These are phyloP conservation scores for Evansstolkia leycettana DNA, from an alignment of 495 filamentous ascomycete genomes.

Conservation along the genomic window DNA sequence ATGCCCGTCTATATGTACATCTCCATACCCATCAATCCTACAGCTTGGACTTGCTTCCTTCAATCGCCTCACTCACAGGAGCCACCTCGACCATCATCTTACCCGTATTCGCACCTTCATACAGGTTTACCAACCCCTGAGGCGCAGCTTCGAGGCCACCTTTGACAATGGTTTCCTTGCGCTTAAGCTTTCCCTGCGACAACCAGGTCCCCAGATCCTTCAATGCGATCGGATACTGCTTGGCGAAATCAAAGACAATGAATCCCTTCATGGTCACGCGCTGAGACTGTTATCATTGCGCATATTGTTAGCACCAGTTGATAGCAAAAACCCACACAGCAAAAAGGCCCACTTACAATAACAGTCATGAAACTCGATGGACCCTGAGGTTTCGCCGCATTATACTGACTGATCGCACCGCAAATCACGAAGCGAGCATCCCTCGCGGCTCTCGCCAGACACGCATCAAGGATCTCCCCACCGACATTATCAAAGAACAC, in stretches of 20 bases:
- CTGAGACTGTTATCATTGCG: slow-evolving; percentile 33
- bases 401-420: slow-evolving; percentile 44
- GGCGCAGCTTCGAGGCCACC: slow-evolving; percentile 40
- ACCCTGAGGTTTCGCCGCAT: slow-evolving; percentile 31
- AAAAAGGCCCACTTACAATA: slow-evolving; percentile 28
- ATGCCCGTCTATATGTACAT: too few species aligned
- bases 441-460: slow-evolving; percentile 31
- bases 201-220: slow-evolving; percentile 38
- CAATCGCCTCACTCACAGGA: slow-evolving; percentile 21
- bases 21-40: too few species aligned
- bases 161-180: slow-evolving; percentile 41
- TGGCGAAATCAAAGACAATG: slow-evolving; percentile 40
- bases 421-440: slow-evolving; percentile 41
- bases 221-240: slow-evolving; percentile 30
- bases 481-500: slow-evolving; percentile 48
- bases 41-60: too few species aligned
- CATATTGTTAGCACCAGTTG: neutral
- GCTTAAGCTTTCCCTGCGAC: slow-evolving; percentile 40
- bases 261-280: slow-evolving; percentile 43
- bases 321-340: slow-evolving; percentile 9
- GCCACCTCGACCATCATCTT: slow-evolving; percentile 39
- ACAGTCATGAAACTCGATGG: slow-evolving; percentile 35
- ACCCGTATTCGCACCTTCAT: slow-evolving; percentile 38
- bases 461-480: slow-evolving; percentile 42
- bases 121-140: slow-evolving; percentile 36